Base-by-base conservation (phyloP, 1,284 basidiomycete species). In the Papiliotrema laurentii region DNA sequence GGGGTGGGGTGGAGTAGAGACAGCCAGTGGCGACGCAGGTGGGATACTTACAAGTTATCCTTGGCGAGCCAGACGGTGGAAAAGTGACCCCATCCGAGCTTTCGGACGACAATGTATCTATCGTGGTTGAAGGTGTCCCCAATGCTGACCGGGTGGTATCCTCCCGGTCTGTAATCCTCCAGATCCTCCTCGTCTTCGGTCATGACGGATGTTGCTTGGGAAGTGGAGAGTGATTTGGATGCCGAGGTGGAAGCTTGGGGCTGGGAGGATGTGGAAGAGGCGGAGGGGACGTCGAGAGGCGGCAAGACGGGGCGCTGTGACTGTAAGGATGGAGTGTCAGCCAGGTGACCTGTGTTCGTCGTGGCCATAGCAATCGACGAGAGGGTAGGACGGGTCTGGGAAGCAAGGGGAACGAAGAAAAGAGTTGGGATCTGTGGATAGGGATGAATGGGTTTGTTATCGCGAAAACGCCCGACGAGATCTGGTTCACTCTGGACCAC, bases 11-110 rank as follows among this genome's bases (percentile, higher is more conserved):
- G 49, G 58, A 51, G 57, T 49, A 49, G 22, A 19, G 31, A 24
- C 21, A 26, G 39, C 6, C 34, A 9, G 21, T n/a, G 28, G 14
- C 16, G 39, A 24, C 34, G 7, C 26, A 39, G 26, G 22, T n/a
- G n/a, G n/a, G n/a, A n/a, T n/a, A 78, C 84, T 67, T 71, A 92
- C 90, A 83, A 86, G 69, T 79, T 80, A 70, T 94, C 90, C 63
- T 83, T 83, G 26, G 89, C 89, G 0, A 94, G 79, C 90, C 90
- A 94, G 10, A 94, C 90, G 1, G 90, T 92, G 1, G 86, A 89
- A 75, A 98, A 98, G 74, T 98, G 96, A 37, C 96, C 94, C 80
- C 94, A 98, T 28, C 94, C 96, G 13, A 98, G 83, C 75, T 98
- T 98, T 56, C 94, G 78, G 50, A 97, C 91, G 62, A 97, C 88